A percentile compares a stretch with the other conserved stretches of the same genome.
Conservation (phyloP, 2,329 filamentous ascomycete genomes). For the Aspergillus tamarii region DNA sequence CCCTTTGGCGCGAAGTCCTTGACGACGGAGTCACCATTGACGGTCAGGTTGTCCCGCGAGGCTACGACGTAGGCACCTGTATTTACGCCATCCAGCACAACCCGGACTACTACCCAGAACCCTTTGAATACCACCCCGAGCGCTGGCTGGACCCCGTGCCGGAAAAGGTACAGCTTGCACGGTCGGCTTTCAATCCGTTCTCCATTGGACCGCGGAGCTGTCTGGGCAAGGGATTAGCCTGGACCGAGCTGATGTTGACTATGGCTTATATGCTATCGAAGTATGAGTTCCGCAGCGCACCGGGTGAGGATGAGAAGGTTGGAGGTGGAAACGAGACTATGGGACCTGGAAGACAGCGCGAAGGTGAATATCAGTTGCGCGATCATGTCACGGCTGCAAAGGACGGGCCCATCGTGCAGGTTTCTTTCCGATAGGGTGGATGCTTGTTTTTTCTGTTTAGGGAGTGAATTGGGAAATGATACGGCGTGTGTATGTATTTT, state of each 20-base stretch:
- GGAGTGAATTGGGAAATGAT: neutral
- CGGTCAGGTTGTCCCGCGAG: slow-evolving; percentile 33
- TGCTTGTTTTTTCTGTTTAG: neutral
- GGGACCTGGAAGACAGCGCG: slow-evolving; percentile 3
- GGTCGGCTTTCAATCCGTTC: slow-evolving; percentile 27
- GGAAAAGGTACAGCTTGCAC: slow-evolving; percentile 1
- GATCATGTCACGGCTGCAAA: slow-evolving; percentile 14
- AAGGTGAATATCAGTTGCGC: slow-evolving; percentile 10
- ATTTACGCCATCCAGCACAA: slow-evolving; percentile 41
- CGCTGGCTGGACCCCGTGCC: slow-evolving; percentile 34
- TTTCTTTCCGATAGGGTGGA: neutral
- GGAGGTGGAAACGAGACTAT: neutral
- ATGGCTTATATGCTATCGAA: slow-evolving; percentile 21
- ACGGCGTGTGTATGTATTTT: neutral
- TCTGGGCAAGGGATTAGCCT: slow-evolving; percentile 30
- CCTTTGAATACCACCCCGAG: slow-evolving; percentile 36
- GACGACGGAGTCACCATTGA: slow-evolving; percentile 36
- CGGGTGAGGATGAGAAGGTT: neutral
- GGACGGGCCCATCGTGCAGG: slow-evolving; percentile 4
- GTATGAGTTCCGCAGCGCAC: slow-evolving; percentile 1
- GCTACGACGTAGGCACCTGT: slow-evolving; percentile 34
- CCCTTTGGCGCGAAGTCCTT: slow-evolving; percentile 35
- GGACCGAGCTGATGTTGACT: slow-evolving; percentile 27
- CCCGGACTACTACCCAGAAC: slow-evolving; percentile 34
- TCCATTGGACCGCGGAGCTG: slow-evolving; percentile 28